Evolutionary conservation across 495 filamentous ascomycete species (phyloP), one percentile per base, ranked within the genome.

Genomic region (Podospora anserina): DNA sequence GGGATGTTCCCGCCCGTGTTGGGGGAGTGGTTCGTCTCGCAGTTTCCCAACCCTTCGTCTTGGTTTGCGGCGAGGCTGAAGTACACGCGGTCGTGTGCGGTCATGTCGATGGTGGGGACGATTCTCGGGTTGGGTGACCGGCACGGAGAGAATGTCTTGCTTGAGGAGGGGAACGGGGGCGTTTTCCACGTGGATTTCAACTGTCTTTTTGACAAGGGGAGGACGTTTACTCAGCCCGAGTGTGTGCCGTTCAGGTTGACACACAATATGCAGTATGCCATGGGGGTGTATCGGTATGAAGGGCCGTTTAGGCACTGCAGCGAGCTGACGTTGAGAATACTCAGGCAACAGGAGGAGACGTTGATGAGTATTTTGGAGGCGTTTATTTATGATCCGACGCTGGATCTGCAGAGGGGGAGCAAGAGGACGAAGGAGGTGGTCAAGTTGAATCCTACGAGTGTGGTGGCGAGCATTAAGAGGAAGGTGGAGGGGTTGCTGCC

Each of bases 141-240:
- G n/a, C 95, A 99, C 78, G 94, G 94, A 65, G 95, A 98, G 79
- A 99, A 99, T 77, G 92, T 99, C 63, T 86, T 97, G 44, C 91
- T 98, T 61, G 93, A 98, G 77, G 92, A 97, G 84, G 89, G 90
- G 49, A 96, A 93, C 69, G 95, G 96, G 59, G 96, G 96, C 65
- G 88, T 96, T 27, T 88, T 98, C 74, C 95, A 99, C 79, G 95
- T 99, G 63, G 95, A 99, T 80, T 99, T 99, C 85, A 99, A 99
- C 80, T 99, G 95, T 80, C 90, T 99, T 23, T 99, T 99, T 78
- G 96, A 99, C 83, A 99, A 98, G 81, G 95, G 96, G 11, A 87
- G 94, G 68, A 97, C 93, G 0, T 98, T 99, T 73, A 91, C 92
- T 68, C 94, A 94, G 81, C 94, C 95, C 0, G 95, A 99, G 76